Conservation (phyloP, 106 monocot species). For the Apostasia ramifera region DNA sequence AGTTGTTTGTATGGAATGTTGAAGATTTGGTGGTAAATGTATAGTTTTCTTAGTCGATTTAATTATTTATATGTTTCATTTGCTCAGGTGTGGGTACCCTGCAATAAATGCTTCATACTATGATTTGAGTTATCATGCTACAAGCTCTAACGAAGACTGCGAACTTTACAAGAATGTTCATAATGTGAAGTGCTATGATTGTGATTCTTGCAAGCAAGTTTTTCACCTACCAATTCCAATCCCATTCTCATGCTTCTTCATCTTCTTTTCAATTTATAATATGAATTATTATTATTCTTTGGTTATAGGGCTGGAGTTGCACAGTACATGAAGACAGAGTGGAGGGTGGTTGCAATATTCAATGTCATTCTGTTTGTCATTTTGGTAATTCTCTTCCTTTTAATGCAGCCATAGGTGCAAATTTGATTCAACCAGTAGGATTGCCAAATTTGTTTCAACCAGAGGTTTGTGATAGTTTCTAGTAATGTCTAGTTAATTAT, state of each 20-base stretch:
- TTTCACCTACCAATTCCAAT: not conserved
- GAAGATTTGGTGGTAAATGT: no score
- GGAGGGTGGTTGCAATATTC: slow-evolving; percentile 93
- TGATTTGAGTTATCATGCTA: slow-evolving; percentile 93
- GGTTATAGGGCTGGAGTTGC: slow-evolving; percentile 86
- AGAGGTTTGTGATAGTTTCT: no score
- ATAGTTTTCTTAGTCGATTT: no score
- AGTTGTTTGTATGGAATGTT: no score
- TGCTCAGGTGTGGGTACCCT: slow-evolving; percentile 84
- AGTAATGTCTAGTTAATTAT: no score
- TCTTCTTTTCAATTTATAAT: not conserved
- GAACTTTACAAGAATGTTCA: slow-evolving; percentile 78
- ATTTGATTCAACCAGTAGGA: no score
- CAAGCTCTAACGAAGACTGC: slow-evolving; percentile 78
- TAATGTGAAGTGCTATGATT: slow-evolving; percentile 69
- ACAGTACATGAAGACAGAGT: slow-evolving; percentile 83
- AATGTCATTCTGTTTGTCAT: slow-evolving; percentile 76
- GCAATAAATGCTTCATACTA: slow-evolving; percentile 83
- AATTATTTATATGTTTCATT: not conserved
- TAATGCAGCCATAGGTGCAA: no score
- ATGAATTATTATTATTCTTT: not conserved
- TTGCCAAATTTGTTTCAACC: no score
- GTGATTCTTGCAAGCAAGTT: slow-evolving; percentile 97
- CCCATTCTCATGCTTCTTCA: not conserved
- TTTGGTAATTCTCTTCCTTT: slow-evolving; percentile 39